These are phyloP conservation scores for Tanozyma kutaoensis DNA, from an alignment of 805 yeast genomes.

Conservation along the genomic window DNA sequence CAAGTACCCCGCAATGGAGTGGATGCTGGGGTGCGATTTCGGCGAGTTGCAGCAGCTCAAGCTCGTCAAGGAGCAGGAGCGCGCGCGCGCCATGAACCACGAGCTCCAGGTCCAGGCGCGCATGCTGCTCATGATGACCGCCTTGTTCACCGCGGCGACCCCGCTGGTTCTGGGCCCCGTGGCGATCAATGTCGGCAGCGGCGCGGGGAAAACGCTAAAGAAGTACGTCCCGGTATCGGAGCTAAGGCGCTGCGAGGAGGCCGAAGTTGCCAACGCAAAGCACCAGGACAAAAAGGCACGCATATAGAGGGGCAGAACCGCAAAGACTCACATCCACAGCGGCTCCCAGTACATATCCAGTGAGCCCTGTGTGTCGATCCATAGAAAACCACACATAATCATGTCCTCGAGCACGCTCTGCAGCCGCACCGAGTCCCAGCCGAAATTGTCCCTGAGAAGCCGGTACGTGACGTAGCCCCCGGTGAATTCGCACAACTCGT, in stretches of 20 bases:
- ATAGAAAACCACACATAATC: constrained; percentile 70
- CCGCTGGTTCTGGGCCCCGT: no score
- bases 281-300: constrained; percentile 27
- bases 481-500: constrained; percentile 63
- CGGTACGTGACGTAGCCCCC: constrained; percentile 59
- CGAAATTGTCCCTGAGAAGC: constrained; percentile 57
- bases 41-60: no score
- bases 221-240: constrained; percentile 44
- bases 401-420: constrained; percentile 58
- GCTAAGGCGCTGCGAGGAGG: constrained; percentile 48
- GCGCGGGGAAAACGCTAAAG: constrained; percentile 47
- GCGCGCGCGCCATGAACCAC: no score
- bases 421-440: constrained; percentile 58
- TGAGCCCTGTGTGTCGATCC: constrained; percentile 50
- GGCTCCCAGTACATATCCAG: constrained; percentile 59
- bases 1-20: constrained; percentile 55
- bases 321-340: constrained; percentile 40
- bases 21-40: no score
- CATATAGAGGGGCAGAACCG: neutral
- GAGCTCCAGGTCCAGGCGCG: no score
- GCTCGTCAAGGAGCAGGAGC: no score
- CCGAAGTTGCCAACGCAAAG: constrained; percentile 56
- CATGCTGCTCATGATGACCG: no score
- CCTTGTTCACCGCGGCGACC: no score
- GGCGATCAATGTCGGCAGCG: constrained; percentile 60